Conservation (phyloP, 2,329 filamentous ascomycete species). For the Clarireedia paspali region DNA sequence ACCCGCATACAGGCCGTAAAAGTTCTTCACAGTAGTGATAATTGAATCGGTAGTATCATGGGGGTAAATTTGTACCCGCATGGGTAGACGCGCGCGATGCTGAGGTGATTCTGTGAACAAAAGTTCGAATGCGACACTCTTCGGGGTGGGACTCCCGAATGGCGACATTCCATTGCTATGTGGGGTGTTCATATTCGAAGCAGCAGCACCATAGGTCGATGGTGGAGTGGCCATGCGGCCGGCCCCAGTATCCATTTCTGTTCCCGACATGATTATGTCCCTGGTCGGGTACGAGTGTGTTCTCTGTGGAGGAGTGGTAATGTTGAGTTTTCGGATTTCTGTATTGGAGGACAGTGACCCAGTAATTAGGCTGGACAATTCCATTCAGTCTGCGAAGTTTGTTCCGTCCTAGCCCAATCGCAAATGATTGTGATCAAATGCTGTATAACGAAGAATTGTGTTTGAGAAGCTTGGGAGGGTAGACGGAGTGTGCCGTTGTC, state of each 20-base stretch:
- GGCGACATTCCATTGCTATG: constrained; percentile 26
- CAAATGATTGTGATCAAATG: constrained; percentile 8
- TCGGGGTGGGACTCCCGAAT: constrained; percentile 39
- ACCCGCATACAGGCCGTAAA: constrained; percentile 88
- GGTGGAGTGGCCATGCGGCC: constrained; percentile 27
- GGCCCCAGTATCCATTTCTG: constrained; percentile 19
- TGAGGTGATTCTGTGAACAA: constrained; percentile 61
- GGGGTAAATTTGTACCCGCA: constrained; percentile 84
- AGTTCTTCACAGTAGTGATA: constrained; percentile 97
- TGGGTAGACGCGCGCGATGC: constrained; percentile 67
- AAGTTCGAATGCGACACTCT: constrained; percentile 74
- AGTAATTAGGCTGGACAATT: constrained; percentile 21
- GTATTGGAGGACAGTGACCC: constrained; percentile 19
- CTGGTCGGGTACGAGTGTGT: constrained; percentile 23
- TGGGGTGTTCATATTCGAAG: constrained; percentile 21
- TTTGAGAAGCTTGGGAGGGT: constrained; percentile 11
- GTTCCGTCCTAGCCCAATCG: constrained; percentile 11
- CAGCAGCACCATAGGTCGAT: constrained; percentile 17
- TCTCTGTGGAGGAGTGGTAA: constrained; percentile 16
- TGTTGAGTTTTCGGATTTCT: constrained; percentile 20
- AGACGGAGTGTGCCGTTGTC: constrained; percentile 12
- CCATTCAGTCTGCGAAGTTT: constrained; percentile 13
- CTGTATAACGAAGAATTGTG: neutral
- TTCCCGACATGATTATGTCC: constrained; percentile 22
- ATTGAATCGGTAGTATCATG: constrained; percentile 98